Percentiles rank a stretch among this genome's conserved stretches.
These are phyloP conservation scores for Emmonsia crescens DNA, from an alignment of 2,329 filamentous ascomycete species.

Conservation along the genomic window DNA sequence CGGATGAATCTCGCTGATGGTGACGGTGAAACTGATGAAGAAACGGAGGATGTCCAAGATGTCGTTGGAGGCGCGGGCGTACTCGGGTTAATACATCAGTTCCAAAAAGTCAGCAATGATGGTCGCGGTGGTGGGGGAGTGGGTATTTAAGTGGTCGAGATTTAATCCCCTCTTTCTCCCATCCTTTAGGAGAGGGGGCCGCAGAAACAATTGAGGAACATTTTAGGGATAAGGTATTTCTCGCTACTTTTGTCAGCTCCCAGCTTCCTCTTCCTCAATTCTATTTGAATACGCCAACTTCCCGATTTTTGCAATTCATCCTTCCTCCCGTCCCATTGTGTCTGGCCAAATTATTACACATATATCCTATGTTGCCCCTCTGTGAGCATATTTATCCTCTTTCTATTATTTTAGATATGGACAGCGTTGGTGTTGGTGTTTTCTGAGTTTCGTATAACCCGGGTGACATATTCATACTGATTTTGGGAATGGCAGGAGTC, in stretches of 20 bases:
- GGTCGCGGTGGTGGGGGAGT: constrained; percentile 23
- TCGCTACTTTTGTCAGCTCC: not conserved
- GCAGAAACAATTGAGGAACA: not conserved
- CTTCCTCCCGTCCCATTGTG: not conserved
- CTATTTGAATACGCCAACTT: no score
- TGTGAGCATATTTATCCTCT: not conserved
- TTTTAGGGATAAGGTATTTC: not conserved
- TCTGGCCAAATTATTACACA: not conserved
- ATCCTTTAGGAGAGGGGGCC: not conserved
- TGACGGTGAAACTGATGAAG: constrained; percentile 35
- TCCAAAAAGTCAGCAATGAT: constrained; percentile 46
- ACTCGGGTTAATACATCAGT: constrained; percentile 55
- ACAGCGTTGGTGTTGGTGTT: not conserved
- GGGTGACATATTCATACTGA: not conserved
- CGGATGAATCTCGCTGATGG: constrained; percentile 34
- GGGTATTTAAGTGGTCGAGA: not conserved
- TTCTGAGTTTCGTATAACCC: not conserved
- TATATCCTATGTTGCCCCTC: not conserved
- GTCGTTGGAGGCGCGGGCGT: constrained; percentile 45
- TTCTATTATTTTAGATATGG: not conserved
- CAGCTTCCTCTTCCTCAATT: not conserved
- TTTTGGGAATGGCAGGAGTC: not conserved
- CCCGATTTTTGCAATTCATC: not conserved
- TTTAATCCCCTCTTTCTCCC: not conserved
- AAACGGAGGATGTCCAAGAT: constrained; percentile 38